These are phyloP conservation scores for Candida michaelii DNA, from an alignment of 805 yeast species.

Conservation along the genomic window DNA sequence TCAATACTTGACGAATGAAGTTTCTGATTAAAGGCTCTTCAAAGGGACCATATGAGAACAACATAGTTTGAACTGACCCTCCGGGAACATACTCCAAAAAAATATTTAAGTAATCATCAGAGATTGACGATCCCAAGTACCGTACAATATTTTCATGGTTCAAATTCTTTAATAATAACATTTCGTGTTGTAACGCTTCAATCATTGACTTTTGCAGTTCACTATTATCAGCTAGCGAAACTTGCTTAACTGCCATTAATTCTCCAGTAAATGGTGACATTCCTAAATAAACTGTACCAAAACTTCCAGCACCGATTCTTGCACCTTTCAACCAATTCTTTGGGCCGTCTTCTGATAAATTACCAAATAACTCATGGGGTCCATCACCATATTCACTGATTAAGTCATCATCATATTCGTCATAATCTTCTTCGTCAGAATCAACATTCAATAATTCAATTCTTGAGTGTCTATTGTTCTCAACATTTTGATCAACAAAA, in stretches of 20 bases:
- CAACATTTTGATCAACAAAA: constrained; percentile 23
- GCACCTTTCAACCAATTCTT: constrained; percentile 91
- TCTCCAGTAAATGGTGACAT: constrained; percentile 92
- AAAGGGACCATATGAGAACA: constrained; percentile 72
- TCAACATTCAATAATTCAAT: constrained; percentile 48
- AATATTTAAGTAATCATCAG: constrained; percentile 69
- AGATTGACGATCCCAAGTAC: constrained; percentile 84
- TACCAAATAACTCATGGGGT: constrained; percentile 11
- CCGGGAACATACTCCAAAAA: constrained; percentile 64
- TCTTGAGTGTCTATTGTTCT: constrained; percentile 37
- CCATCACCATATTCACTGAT: constrained; percentile 24
- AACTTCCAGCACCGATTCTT: constrained; percentile 90
- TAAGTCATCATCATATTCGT: constrained; percentile 42
- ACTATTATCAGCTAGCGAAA: constrained; percentile 56
- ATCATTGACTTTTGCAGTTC: constrained; percentile 52
- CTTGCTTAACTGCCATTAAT: constrained; percentile 96
- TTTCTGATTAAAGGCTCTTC: constrained; percentile 73
- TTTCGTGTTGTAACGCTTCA: constrained; percentile 81
- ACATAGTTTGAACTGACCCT: constrained; percentile 61
- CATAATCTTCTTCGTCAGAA: constrained; percentile 31
- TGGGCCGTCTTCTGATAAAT: constrained; percentile 37
- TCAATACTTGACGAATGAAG: constrained; percentile 72
- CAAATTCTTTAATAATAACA: constrained; percentile 69
- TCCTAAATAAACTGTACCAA: constrained; percentile 91
- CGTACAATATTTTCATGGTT: constrained; percentile 92